Percentiles rank a stretch among this genome's conserved stretches.
Evolutionary conservation across 192 early-diverging fungal genomes (phyloP).

Genomic region (Cladochytrium replicatum): DNA sequence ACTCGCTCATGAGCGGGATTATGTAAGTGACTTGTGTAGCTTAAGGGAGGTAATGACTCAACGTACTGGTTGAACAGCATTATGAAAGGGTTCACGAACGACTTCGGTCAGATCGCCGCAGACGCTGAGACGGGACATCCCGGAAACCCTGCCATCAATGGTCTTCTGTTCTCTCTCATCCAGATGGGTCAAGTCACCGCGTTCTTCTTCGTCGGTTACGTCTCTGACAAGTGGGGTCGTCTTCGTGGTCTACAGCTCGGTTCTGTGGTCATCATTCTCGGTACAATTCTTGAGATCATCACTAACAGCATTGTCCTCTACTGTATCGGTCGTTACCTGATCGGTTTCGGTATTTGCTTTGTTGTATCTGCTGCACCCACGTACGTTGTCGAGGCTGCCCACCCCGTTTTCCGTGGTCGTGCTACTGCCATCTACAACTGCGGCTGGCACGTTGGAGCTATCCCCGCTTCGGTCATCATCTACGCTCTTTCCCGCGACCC

Average conservation of each 20-base stretch:
- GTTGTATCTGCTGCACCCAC: slow-evolving; percentile 23
- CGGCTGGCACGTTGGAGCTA: slow-evolving; percentile 25
- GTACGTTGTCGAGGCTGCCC: slow-evolving; percentile 26
- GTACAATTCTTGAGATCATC: slow-evolving; percentile 10
- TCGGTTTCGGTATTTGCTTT: slow-evolving; percentile 23
- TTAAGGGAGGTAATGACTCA: no score
- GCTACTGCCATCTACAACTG: slow-evolving; percentile 32
- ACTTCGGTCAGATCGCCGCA: slow-evolving; percentile 6
- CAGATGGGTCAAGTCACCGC: slow-evolving; percentile 3
- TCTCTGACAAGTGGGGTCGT: slow-evolving; percentile 12
- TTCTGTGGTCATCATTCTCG: slow-evolving; percentile 13
- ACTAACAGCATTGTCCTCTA: slow-evolving; percentile 13
- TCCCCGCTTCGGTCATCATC: slow-evolving; percentile 17
- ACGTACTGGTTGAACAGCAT: no score
- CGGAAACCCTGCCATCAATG: no score
- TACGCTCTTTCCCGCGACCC: slow-evolving; percentile 1
- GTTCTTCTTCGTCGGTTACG: slow-evolving; percentile 14
- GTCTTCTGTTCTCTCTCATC: slow-evolving; percentile 2
- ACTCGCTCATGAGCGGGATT: slow-evolving; percentile 12
- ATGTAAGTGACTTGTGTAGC: no score
- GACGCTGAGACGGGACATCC: slow-evolving; percentile 7
- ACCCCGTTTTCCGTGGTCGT: slow-evolving; percentile 26
- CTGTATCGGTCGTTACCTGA: slow-evolving; percentile 17
- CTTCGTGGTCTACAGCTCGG: slow-evolving; percentile 11
- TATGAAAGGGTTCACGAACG: slow-evolving; percentile 5